These are phyloP conservation scores for Gracilaria vermiculophylla DNA, from an alignment of 23 red algal species.

Conservation along the genomic window DNA sequence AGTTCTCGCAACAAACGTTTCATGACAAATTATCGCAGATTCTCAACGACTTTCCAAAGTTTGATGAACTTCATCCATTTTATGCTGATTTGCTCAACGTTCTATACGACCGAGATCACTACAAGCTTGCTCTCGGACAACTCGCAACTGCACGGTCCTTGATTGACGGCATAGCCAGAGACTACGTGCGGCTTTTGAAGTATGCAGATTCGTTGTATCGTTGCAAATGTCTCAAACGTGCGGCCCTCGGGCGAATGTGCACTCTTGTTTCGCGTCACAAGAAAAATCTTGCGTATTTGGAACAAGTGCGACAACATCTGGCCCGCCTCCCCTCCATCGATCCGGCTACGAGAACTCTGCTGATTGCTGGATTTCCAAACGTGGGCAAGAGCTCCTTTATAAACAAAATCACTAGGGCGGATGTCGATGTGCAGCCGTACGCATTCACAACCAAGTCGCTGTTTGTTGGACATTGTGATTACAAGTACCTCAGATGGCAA, in stretches of 20 bases:
- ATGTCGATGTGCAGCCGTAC: conserved; percentile 98
- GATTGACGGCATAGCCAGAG: conserved; percentile 84
- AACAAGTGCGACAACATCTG: conserved; percentile 97
- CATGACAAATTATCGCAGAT: conserved; percentile 91
- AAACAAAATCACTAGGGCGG: conserved; percentile 90
- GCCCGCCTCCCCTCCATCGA: conserved; percentile 92
- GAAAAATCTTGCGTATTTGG: conserved; percentile 85
- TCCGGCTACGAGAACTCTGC: conserved; percentile 79
- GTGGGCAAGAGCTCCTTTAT: conserved; percentile 99
- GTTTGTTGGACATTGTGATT: conserved; percentile 96
- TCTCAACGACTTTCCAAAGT: conserved; percentile 88
- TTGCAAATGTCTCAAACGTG: conserved; percentile 90
- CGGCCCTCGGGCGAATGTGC: conserved; percentile 93
- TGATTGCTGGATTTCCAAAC: conserved; percentile 94
- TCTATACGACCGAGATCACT: conserved; percentile 97
- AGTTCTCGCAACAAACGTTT: conserved; percentile 89
- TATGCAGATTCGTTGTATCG: conserved; percentile 96
- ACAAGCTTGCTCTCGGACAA: conserved; percentile 93
- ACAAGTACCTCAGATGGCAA: conserved; percentile 96
- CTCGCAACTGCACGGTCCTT: conserved; percentile 72
- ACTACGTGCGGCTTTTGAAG: conserved; percentile 90
- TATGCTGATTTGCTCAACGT: conserved; percentile 97
- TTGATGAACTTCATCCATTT: conserved; percentile 93
- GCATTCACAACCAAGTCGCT: conserved; percentile 98
- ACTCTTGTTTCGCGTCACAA: conserved; percentile 81